Base-by-base conservation (phyloP, 2,329 filamentous ascomycete species). In the Escovopsis sp. region DNA sequence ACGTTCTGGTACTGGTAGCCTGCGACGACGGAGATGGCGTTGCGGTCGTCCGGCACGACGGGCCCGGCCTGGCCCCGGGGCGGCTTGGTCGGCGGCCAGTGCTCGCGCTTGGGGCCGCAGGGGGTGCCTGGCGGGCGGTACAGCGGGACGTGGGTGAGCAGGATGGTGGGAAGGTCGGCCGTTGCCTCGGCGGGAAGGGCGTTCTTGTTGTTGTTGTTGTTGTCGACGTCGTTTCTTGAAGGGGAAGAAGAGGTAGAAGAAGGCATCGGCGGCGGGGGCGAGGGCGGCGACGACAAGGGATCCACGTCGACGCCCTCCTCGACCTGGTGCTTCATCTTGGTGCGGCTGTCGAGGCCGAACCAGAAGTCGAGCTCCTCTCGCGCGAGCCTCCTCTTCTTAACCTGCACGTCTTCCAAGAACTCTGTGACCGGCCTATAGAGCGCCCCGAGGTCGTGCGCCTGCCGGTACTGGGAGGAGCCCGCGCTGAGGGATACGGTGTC, bases 1-100 rank as follows among this genome's bases (percentile, higher is more conserved):
- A 94, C 88, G 48, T 94, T 98, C 54, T 96, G 88, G 51, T 98
- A 98, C 54, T 98, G 90, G 51, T 94, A 94, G 12, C 90, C 90
- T 13, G 66, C 68, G 9, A 72, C 62, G 13, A 98, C 75, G 3
- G 70, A 69, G 39, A 98, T 82, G 17, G 87, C 76, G 44, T 90
- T 92, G 37, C 73, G 69, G 32, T 82, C 66, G 47, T 92, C 83
- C 3, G 61, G 73, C 37, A 57, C 54, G 2, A 72, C 60, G 0
- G 68, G 66, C 0, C 47, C 56, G 0, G 54, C 61, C 46, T 79
- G 68, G 6, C 74, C 73, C 36, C 71, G 68, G 1, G 71, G 65
- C 2, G 70, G 72, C 37, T 67, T 70, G 0, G 73, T 64, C 0
- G 82, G 84, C 2, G 85, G 85, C 63, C 76, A 88, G 43, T 74